Base-by-base conservation (phyloP, 176 grass and related monocot species). In the Oryza glaberrima region DNA sequence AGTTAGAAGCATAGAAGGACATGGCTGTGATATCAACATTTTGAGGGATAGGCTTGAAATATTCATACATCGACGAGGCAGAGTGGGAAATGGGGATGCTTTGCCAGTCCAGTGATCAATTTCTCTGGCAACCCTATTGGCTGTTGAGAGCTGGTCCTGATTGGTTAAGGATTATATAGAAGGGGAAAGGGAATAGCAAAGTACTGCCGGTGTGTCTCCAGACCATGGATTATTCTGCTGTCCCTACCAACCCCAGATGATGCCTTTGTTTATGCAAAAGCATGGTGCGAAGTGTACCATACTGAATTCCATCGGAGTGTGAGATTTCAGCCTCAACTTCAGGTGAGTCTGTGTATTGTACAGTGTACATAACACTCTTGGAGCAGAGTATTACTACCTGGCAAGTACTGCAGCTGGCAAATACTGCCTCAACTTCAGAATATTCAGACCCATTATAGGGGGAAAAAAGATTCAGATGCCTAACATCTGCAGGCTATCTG, bases 151-250 rank as follows among this genome's bases (percentile, higher is more conserved):
- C 73, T 82, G 83, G 83, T 54, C 38, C 47, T 28, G 44, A 74
- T 43, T 48, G 47, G 48, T 74, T 75, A 75, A 70, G 71, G 61
- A 74, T 80, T 79, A 73, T 72, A 17, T 49, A 68, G 36, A 73
- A 74, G 10, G 34, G 64, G 71, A 77, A 75, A 77, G 40, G 9
- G 52, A 56, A 77, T 54, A 63, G 4, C 73, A 13, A 73, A 73
- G 67, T 32, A 68, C 73, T 90, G 83, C 74, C 46, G 67, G 58
- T 35, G 45, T 90, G 88, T 86, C 35, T 56, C 83, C 73, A 69
- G 88, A 74, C 78, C 43, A 73, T 26, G 73, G 56, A 90, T 73
- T 82, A 78, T 90, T 90, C 67, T 90, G 73, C 88, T 72, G 48
- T 72, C 83, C 9, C 41, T 17, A 49, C 2, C 51, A 16, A 17